Evolutionary conservation across 2,329 filamentous ascomycete genomes (phyloP).

Genomic region (Colletotrichum falcatum): DNA sequence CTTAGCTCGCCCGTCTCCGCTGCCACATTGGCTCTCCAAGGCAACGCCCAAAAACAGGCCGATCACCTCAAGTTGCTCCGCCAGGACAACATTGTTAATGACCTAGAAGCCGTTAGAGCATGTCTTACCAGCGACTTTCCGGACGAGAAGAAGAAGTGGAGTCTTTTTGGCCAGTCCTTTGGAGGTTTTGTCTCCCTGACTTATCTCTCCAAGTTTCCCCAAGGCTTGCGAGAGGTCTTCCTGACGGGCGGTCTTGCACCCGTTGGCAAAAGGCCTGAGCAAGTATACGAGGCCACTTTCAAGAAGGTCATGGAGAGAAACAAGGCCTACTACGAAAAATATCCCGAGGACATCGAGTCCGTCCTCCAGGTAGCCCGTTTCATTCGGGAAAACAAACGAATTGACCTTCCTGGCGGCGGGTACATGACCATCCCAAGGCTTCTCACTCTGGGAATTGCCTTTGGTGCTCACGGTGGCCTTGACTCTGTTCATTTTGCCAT

Average conservation of each 20-base stretch:
- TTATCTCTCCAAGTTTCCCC: constrained; percentile 84
- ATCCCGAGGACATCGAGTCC: constrained; percentile 78
- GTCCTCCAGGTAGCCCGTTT: constrained; percentile 76
- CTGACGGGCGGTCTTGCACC: constrained; percentile 87
- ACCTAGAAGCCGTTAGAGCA: constrained; percentile 87
- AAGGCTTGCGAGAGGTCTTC: constrained; percentile 85
- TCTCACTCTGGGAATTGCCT: constrained; percentile 79
- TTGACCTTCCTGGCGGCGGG: constrained; percentile 79
- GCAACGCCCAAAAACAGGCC: constrained; percentile 75
- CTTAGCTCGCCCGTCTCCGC: constrained; percentile 84
- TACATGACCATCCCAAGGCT: constrained; percentile 79
- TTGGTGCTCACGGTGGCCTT: constrained; percentile 84
- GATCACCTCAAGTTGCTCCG: constrained; percentile 87
- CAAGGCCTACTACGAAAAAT: constrained; percentile 84
- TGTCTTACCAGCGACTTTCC: constrained; percentile 78
- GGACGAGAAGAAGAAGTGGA: constrained; percentile 81
- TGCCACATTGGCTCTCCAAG: constrained; percentile 74
- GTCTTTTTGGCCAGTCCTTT: constrained; percentile 89
- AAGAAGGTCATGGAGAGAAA: constrained; percentile 79
- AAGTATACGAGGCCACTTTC: constrained; percentile 81
- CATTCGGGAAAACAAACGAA: constrained; percentile 65
- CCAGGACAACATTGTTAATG: constrained; percentile 89
- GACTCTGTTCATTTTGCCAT: constrained; percentile 81
- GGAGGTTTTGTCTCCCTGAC: constrained; percentile 88
- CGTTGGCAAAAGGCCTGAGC: constrained; percentile 75